phyloP scores from a whole-genome alignment of 2,329 filamentous ascomycete genomes.

The Paecilomyces variotii region DNA sequence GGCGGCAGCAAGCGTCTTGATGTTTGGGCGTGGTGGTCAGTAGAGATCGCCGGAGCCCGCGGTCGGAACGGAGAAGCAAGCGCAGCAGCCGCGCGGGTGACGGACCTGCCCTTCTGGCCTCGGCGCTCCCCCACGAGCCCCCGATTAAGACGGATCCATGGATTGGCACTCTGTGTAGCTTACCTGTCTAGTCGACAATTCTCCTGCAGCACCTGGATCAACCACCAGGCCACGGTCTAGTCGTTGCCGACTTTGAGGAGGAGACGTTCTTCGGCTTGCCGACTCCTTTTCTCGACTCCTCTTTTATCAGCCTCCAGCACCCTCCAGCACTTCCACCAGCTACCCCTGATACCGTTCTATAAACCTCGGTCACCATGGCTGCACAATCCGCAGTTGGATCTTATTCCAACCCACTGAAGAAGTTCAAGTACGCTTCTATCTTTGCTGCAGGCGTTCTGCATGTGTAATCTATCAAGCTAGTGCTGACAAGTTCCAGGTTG shows the following conservation, averaged over 20 bases:
- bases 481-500: constrained; percentile 52
- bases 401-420: constrained; percentile 99
- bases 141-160: background rate
- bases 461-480: constrained; percentile 5
- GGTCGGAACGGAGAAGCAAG: background rate
- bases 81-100: background rate
- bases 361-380: constrained; percentile 58
- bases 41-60: background rate
- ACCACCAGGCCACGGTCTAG: background rate
- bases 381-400: constrained; percentile 63
- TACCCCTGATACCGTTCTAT: constrained; percentile 25
- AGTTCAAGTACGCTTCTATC: constrained; percentile 73
- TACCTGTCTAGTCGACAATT: background rate
- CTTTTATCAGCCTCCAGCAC: background rate
- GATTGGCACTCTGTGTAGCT: background rate
- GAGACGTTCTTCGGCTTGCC: background rate
- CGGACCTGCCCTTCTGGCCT: background rate
- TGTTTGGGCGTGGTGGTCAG: background rate
- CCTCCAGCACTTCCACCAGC: background rate
- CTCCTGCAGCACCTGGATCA: background rate
- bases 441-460: background rate
- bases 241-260: background rate
- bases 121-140: background rate
- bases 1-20: background rate
- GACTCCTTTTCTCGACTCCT: background rate